Evolutionary conservation across 805 yeast species (phyloP).

Genomic region (Wickerhamiella occidentalis): DNA sequence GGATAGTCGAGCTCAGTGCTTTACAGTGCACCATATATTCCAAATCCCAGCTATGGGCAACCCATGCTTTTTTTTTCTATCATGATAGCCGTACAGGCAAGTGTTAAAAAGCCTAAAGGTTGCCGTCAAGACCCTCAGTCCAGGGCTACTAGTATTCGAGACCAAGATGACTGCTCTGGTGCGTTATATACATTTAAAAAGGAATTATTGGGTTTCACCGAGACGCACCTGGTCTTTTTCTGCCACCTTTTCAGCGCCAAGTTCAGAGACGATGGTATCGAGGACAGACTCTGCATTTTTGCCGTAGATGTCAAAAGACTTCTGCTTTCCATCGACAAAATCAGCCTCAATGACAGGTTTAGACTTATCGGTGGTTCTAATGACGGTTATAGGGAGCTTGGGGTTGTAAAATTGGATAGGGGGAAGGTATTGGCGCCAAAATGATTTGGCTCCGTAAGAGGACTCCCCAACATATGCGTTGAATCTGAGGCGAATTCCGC

Average conservation of each 20-base stretch:
- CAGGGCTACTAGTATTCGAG: no score
- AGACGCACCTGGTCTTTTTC: slow-evolving; percentile 26
- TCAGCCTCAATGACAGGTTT: slow-evolving; percentile 37
- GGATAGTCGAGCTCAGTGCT: no score
- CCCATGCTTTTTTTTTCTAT: no score
- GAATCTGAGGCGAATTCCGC: slow-evolving; percentile 21
- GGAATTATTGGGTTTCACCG: background rate
- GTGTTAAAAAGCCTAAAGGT: no score
- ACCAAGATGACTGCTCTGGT: no score
- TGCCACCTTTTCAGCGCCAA: slow-evolving; percentile 43
- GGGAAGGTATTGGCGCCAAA: slow-evolving; percentile 66
- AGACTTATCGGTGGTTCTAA: slow-evolving; percentile 41
- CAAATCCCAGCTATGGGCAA: no score
- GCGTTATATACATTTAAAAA: background rate
- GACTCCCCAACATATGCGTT: slow-evolving; percentile 15
- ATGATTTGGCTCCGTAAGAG: slow-evolving; percentile 34
- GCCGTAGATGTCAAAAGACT: slow-evolving; percentile 42
- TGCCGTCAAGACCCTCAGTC: no score
- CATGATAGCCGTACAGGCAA: no score
- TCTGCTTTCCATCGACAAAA: slow-evolving; percentile 31
- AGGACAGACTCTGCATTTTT: slow-evolving; percentile 43
- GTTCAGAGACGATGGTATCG: slow-evolving; percentile 38
- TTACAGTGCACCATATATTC: no score
- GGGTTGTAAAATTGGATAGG: slow-evolving; percentile 77
- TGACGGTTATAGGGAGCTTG: slow-evolving; percentile 46